A percentile compares a stretch with the other conserved stretches of the same genome.
phyloP scores from a whole-genome alignment of 2,329 filamentous ascomycete genomes.

The Coniochaeta sp. region DNA sequence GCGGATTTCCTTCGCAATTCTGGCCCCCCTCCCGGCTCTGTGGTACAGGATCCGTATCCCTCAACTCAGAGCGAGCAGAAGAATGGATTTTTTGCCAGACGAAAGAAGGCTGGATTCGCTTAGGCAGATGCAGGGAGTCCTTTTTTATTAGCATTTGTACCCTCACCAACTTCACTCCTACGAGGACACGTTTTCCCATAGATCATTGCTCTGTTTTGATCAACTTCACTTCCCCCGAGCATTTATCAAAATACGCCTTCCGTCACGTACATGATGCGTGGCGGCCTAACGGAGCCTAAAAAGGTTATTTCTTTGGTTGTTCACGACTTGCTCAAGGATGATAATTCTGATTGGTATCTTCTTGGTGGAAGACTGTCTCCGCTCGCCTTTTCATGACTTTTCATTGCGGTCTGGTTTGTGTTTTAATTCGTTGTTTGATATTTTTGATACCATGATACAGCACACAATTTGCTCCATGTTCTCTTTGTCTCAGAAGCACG shows the following conservation, averaged over 20 bases:
- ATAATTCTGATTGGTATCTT: neutral
- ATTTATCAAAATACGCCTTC: neutral
- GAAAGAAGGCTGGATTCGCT: constrained; percentile 33
- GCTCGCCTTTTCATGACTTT: neutral
- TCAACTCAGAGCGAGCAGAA: constrained; percentile 28
- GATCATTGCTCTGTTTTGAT: neutral
- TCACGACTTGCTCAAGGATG: neutral
- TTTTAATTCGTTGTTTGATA: neutral
- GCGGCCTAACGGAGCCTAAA: neutral
- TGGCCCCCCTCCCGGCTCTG: constrained; percentile 45
- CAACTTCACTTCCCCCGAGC: neutral
- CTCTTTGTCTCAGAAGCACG: neutral
- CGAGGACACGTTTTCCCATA: neutral
- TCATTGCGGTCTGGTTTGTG: neutral
- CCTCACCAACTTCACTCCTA: neutral
- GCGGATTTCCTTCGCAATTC: constrained; percentile 67
- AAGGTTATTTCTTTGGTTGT: neutral
- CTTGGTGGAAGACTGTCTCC: no score
- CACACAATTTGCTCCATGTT: neutral
- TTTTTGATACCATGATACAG: neutral
- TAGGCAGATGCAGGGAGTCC: neutral
- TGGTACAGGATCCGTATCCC: constrained; percentile 17
- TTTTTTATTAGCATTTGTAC: neutral
- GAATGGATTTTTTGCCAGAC: constrained; percentile 35
- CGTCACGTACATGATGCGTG: neutral